Conservation (phyloP, 768 basidiomycete genomes). For the Phanerodontia chrysosporium region DNA sequence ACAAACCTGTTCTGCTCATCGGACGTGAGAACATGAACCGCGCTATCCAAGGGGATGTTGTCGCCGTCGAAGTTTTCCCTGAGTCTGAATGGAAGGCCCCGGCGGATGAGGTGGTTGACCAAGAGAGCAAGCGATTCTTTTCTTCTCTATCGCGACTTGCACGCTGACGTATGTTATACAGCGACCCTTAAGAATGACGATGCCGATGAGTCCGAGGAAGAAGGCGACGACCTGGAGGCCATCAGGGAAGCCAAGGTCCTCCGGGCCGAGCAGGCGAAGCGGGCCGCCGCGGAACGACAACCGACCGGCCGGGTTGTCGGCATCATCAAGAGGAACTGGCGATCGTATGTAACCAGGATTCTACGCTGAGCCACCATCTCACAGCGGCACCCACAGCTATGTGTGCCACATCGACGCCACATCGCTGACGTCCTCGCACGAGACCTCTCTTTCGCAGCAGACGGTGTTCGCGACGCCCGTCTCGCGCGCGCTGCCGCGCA, state of each 20-base stretch:
- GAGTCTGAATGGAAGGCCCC: slow-evolving; percentile 91
- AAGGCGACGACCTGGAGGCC: slow-evolving; percentile 36
- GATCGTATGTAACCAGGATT: slow-evolving; percentile 58
- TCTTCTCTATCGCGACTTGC: not conserved
- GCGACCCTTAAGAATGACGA: slow-evolving; percentile 85
- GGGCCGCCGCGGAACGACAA: slow-evolving; percentile 55
- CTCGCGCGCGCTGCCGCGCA: slow-evolving; percentile 86
- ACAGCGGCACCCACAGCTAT: slow-evolving; percentile 38
- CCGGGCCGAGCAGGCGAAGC: slow-evolving; percentile 20
- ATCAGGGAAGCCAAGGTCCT: slow-evolving; percentile 27
- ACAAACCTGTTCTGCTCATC: slow-evolving; percentile 76
- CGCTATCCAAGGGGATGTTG: slow-evolving; percentile 88
- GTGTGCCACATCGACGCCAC: slow-evolving; percentile 94
- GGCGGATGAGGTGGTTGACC: slow-evolving; percentile 89
- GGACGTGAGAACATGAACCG: slow-evolving; percentile 95
- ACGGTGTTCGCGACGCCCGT: slow-evolving; percentile 94
- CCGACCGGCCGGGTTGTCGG: slow-evolving; percentile 93
- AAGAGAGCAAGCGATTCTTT: slow-evolving; percentile 63
- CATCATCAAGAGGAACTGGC: slow-evolving; percentile 92
- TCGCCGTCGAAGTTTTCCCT: slow-evolving; percentile 84
- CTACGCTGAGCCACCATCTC: not conserved
- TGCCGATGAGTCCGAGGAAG: slow-evolving; percentile 71
- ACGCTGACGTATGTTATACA: slow-evolving; percentile 24
- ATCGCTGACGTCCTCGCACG: slow-evolving; percentile 73
- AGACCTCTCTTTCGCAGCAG: slow-evolving; percentile 80